Evolutionary conservation across 208 protist genomes (phyloP).

Genomic region (Porcisia hertigi): DNA sequence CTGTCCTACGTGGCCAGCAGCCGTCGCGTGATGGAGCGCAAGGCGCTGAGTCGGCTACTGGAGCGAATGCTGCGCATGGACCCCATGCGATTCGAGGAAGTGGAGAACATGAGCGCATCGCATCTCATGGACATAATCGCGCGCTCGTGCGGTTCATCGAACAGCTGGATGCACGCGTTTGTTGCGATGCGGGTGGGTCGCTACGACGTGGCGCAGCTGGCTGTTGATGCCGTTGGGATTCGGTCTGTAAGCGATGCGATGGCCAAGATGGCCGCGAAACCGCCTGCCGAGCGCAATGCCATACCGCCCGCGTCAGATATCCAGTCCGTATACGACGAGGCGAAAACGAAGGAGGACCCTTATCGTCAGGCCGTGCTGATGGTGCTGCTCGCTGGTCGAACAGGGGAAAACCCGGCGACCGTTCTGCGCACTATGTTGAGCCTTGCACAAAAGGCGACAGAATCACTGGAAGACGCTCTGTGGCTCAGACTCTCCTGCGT

Average conservation of each 20-base stretch:
- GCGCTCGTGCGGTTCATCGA: conserved; percentile 40
- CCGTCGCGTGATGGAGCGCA: conserved; percentile 68
- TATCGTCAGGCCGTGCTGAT: conserved; percentile 79
- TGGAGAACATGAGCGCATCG: conserved; percentile 48
- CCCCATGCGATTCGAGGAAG: conserved; percentile 51
- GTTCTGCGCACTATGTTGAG: conserved; percentile 28
- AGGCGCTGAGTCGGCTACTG: conserved; percentile 52
- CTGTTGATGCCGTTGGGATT: conserved; percentile 42
- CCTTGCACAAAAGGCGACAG: conserved; percentile 45
- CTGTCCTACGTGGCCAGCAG: conserved; percentile 71
- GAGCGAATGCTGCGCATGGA: conserved; percentile 51
- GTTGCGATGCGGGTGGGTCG: conserved; percentile 76
- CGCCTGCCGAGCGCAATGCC: conserved; percentile 36
- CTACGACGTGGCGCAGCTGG: conserved; percentile 68
- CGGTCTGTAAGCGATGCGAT: conserved; percentile 41
- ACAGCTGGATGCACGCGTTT: conserved; percentile 68
- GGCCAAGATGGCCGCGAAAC: conserved; percentile 23
- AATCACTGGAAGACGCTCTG: conserved; percentile 72
- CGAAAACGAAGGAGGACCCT: conserved; percentile 44
- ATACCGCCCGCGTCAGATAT: conserved; percentile 47
- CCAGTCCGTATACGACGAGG: conserved; percentile 61
- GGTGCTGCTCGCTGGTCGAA: conserved; percentile 71
- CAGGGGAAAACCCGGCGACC: conserved; percentile 45
- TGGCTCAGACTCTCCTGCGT: conserved; percentile 58
- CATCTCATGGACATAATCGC: conserved; percentile 57